phyloP scores from a whole-genome alignment of 2,329 filamentous ascomycete genomes.

The Fusarium coffeatum region DNA sequence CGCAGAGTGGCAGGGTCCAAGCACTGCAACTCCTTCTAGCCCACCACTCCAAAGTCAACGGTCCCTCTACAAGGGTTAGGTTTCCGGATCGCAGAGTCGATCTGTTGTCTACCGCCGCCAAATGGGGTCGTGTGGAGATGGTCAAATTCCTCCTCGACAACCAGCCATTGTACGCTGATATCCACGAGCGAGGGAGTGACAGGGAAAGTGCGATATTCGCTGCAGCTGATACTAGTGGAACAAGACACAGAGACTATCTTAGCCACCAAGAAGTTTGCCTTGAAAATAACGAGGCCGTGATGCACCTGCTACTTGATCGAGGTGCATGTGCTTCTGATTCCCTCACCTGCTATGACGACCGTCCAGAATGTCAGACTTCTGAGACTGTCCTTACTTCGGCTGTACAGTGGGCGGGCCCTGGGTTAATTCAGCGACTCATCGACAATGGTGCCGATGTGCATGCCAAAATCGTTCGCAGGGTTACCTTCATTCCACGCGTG shows the following conservation, averaged over 20 bases:
- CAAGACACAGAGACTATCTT: rapidly evolving
- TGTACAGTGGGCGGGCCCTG: background rate
- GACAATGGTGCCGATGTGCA: background rate
- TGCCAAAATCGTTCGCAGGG: rapidly evolving
- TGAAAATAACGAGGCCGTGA: background rate
- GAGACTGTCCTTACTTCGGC: background rate
- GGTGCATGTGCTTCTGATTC: background rate
- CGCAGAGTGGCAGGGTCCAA: background rate
- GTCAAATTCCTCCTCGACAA: background rate
- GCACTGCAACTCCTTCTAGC: rapidly evolving
- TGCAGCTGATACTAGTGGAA: rapidly evolving
- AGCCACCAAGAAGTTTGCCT: rapidly evolving
- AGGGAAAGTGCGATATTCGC: rapidly evolving
- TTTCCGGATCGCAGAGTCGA: background rate
- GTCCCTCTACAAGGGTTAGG: background rate
- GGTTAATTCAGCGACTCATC: rapidly evolving
- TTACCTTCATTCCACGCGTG: background rate
- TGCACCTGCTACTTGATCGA: background rate
- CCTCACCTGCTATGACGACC: rapidly evolving
- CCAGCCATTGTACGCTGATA: background rate
- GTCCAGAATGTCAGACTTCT: background rate
- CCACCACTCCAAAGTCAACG: rapidly evolving
- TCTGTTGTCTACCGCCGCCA: background rate
- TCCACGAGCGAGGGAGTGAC: background rate
- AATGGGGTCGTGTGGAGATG: background rate